Base-by-base conservation (phyloP, 495 filamentous ascomycete species). In the Cudoniella acicularis region DNA sequence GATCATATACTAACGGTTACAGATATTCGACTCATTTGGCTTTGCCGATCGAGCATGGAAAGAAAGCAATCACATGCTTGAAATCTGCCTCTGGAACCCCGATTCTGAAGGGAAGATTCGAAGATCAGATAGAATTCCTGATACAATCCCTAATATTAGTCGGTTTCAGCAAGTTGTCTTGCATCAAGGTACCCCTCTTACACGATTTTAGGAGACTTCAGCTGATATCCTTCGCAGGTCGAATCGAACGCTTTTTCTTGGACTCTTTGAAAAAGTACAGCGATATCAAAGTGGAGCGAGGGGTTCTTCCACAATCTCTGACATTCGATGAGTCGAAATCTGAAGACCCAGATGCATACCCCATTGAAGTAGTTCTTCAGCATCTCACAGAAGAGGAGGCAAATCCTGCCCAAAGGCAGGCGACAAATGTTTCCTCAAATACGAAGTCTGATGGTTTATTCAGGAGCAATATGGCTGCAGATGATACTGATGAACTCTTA, bases 11-110 rank as follows among this genome's bases (percentile, higher is more conserved):
- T 47, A 47, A 47, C 4, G 16, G n/a, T 17, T n/a, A 26, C 36
- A 70, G 68, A 51, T 71, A 62, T 61, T 88, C 22, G 86, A 90
- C 54, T 83, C 80, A 55, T 83, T 89, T 62, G 85, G 83, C 4
- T 80, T 89, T 54, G 79, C 72, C 2, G 80, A 88, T 55, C 75
- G 79, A 16, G 79, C 78, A 6, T 79, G 77, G 73, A 81, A 84
- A 42, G 86, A 88, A 59, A 74, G 76, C 9, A 79, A 83, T 64
- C 75, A 82, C 56, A 77, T 82, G 71, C 63, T 75, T 9, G 59
- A 77, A 65, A 69, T 77, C 20, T 73, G 66, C 56, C 67, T 77
- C 52, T 72, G 75, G 75, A 77, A 76, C 49, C 75, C 77, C 0
- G 81, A 79, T 20, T 23, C 64, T 1, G 69, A 82, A 21, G 81